Evolutionary conservation across 2,329 filamentous ascomycete species (phyloP).

Genomic region (Colletotrichum shisoi): DNA sequence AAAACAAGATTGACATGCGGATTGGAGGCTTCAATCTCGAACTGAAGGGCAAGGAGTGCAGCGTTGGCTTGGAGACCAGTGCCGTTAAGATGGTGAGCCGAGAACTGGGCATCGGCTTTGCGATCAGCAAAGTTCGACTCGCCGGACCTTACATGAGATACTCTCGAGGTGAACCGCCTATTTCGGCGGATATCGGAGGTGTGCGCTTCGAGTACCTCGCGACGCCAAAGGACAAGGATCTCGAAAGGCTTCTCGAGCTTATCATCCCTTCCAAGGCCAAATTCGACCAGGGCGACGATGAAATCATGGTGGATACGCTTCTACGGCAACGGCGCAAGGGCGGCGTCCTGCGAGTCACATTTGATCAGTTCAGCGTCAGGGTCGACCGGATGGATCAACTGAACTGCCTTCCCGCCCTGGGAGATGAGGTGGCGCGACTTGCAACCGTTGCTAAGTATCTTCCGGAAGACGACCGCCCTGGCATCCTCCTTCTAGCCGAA

Average conservation of each 20-base stretch:
- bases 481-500: conserved; percentile 76
- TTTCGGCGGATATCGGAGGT: conserved; percentile 69
- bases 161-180: conserved; percentile 64
- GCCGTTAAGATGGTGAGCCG: conserved; percentile 83
- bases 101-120: conserved; percentile 73
- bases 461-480: conserved; percentile 92
- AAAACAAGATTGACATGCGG: conserved; percentile 77
- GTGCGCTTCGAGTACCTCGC: conserved; percentile 76
- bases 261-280: conserved; percentile 92
- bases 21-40: conserved; percentile 79
- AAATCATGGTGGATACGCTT: conserved; percentile 93
- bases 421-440: conserved; percentile 80
- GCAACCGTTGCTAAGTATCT: conserved; percentile 92
- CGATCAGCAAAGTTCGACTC: conserved; percentile 77
- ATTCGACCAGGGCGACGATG: conserved; percentile 84
- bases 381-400: conserved; percentile 72
- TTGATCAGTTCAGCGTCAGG: conserved; percentile 70
- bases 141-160: conserved; percentile 71
- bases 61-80: conserved; percentile 76
- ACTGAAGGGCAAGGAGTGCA: conserved; percentile 80
- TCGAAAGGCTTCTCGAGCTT: conserved; percentile 81
- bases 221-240: conserved; percentile 77
- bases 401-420: conserved; percentile 72
- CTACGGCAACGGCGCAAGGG: conserved; percentile 87
- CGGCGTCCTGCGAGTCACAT: conserved; percentile 74